Conservation (phyloP, 2,329 filamentous ascomycete genomes). For the Ophiostoma australiae region DNA sequence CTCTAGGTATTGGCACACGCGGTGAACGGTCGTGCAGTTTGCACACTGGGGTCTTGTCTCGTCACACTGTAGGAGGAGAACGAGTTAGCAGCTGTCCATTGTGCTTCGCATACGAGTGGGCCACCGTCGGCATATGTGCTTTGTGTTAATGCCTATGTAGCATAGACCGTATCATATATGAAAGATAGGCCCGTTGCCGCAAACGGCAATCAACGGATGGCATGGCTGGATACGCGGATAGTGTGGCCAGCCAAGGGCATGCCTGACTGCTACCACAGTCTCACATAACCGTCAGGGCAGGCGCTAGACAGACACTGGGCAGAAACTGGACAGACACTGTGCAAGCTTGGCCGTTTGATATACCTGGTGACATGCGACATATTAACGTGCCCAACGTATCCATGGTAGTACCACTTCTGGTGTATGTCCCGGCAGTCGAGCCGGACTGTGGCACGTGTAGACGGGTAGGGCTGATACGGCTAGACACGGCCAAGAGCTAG, state of each 20-base stretch:
- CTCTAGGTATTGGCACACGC: constrained; percentile 30
- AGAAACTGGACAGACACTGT: not conserved
- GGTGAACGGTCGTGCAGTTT: constrained; percentile 33
- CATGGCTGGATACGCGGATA: constrained; percentile 8
- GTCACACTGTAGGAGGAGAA: constrained; percentile 31
- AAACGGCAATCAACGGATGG: not conserved
- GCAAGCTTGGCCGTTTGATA: no score
- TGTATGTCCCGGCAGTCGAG: not conserved
- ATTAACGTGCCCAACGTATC: not conserved
- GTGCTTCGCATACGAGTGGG: not conserved
- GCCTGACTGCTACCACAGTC: not conserved
- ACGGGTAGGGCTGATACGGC: not conserved
- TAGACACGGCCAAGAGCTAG: not conserved
- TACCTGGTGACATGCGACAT: not conserved
- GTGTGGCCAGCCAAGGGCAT: not conserved
- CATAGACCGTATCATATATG: not conserved
- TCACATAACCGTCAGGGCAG: not conserved
- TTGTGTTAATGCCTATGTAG: not conserved
- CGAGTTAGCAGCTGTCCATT: not conserved
- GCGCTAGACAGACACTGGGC: not conserved
- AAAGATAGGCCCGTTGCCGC: not conserved
- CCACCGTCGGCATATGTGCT: not conserved
- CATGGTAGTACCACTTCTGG: not conserved
- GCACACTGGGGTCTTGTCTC: constrained; percentile 33
- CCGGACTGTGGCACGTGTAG: not conserved